Conservation (phyloP, 2,329 filamentous ascomycete species). For the Fusarium papillatum region DNA sequence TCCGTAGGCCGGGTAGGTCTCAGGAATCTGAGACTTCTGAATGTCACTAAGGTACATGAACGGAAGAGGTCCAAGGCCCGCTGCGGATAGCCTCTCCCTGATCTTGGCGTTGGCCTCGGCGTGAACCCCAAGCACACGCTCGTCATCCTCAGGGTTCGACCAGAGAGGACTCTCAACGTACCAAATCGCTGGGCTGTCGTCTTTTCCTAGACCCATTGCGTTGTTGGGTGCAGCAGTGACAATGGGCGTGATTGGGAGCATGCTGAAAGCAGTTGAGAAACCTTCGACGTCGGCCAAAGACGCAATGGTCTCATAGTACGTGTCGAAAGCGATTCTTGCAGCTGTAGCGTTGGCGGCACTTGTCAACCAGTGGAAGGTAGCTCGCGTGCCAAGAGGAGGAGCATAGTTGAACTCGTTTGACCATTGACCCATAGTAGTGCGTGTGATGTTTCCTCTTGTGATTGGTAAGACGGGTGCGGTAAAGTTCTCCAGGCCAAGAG, state of each 20-base stretch:
- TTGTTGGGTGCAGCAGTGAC: background rate
- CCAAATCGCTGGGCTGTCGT: background rate
- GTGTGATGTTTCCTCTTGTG: slow-evolving; percentile 7
- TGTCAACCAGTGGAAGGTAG: background rate
- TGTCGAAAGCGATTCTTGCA: slow-evolving; percentile 1
- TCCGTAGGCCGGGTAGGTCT: background rate
- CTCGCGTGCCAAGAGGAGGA: background rate
- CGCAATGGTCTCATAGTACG: slow-evolving; percentile 1
- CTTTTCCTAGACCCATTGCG: background rate
- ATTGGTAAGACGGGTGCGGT: slow-evolving; percentile 2
- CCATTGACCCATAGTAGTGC: slow-evolving; percentile 3
- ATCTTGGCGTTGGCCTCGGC: background rate
- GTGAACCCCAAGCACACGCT: background rate
- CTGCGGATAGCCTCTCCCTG: background rate
- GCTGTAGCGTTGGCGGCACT: slow-evolving; percentile 3
- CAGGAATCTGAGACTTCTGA: background rate
- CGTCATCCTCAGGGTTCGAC: background rate
- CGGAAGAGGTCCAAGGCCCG: background rate
- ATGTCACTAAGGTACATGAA: background rate
- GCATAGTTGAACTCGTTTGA: slow-evolving; percentile 4
- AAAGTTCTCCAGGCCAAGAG: slow-evolving; percentile 8
- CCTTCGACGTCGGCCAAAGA: slow-evolving; percentile 7
- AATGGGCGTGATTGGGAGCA: slow-evolving; percentile 1
- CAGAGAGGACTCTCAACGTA: background rate
- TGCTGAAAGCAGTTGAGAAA: slow-evolving; percentile 9